A percentile compares a stretch with the other conserved stretches of the same genome.
These are phyloP conservation scores for Graphium sp. DNA, from an alignment of 2,329 filamentous ascomycete genomes.

Conservation along the genomic window DNA sequence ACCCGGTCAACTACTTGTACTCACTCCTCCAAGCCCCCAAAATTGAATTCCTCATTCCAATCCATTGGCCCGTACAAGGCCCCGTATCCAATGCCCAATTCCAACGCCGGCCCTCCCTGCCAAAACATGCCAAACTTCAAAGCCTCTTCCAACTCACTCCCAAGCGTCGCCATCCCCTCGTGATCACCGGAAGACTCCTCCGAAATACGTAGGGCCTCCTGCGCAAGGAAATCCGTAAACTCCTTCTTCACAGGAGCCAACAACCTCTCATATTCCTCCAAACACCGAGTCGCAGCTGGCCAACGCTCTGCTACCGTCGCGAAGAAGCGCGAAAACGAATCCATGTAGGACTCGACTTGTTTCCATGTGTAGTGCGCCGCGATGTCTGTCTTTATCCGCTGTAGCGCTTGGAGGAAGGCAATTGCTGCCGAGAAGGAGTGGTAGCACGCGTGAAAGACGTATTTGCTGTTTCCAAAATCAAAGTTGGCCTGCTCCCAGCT, in stretches of 20 bases:
- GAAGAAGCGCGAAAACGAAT: neutral
- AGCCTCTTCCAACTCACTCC: no score
- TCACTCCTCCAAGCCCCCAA: no score
- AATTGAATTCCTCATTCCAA: no score
- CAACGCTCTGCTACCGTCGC: neutral
- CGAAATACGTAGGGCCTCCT: no score
- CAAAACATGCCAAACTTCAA: no score
- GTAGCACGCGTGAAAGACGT: conserved; percentile 2
- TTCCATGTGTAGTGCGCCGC: neutral
- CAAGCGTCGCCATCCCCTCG: no score
- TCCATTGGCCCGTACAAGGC: no score
- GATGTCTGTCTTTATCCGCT: neutral
- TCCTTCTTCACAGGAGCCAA: neutral
- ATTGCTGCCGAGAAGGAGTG: conserved; percentile 2
- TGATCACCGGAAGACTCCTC: no score
- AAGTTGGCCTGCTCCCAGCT: conserved; percentile 1
- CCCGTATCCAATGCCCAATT: no score
- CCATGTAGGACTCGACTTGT: neutral
- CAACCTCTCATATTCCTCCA: neutral
- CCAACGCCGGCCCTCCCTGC: no score
- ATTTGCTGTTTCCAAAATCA: conserved; percentile 2
- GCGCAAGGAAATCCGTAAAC: no score
- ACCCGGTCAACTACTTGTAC: no score
- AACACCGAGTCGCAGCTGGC: neutral
- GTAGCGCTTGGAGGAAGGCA: conserved; percentile 1